Evolutionary conservation across 129 eudicot species (phyloP).

Genomic region (Smallanthus sonchifolius): DNA sequence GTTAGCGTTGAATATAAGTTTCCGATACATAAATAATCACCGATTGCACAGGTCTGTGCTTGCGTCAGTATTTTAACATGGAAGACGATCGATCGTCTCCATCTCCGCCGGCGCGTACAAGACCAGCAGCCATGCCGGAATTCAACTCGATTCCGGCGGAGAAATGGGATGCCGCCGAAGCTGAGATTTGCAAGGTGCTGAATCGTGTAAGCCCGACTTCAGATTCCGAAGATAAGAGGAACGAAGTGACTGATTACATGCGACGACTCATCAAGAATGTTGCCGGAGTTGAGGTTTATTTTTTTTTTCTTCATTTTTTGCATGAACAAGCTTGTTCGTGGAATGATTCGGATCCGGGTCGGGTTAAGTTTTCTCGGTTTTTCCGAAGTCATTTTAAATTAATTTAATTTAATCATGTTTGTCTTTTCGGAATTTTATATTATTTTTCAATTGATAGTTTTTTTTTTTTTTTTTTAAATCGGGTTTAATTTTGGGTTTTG

Average conservation of each 20-base stretch:
- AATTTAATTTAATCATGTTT: neutral
- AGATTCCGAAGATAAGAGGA: constrained; percentile 50
- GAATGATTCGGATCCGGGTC: neutral
- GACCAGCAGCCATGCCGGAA: constrained; percentile 16
- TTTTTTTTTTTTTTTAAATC: neutral
- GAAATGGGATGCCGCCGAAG: constrained; percentile 36
- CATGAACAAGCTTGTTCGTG: constrained; percentile 5
- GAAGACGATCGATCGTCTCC: constrained; percentile 13
- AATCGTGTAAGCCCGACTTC: constrained; percentile 40
- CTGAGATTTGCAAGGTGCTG: constrained; percentile 35
- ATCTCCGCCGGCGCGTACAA: neutral
- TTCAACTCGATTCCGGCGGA: constrained; percentile 30
- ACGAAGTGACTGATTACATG: constrained; percentile 45
- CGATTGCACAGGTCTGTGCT: neutral
- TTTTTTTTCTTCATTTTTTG: neutral
- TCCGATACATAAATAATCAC: neutral
- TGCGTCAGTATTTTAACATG: constrained; percentile 15
- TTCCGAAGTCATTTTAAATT: neutral
- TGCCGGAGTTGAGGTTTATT: constrained; percentile 44
- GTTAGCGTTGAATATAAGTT: neutral
- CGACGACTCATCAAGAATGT: constrained; percentile 30
- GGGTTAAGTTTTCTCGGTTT: neutral
- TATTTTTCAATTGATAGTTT: neutral
- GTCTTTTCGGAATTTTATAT: neutral
- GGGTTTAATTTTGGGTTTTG: neutral